Evolutionary conservation across 352 stramenopile genomes (phyloP).

Genomic region (Phytopythium aichiense): DNA sequence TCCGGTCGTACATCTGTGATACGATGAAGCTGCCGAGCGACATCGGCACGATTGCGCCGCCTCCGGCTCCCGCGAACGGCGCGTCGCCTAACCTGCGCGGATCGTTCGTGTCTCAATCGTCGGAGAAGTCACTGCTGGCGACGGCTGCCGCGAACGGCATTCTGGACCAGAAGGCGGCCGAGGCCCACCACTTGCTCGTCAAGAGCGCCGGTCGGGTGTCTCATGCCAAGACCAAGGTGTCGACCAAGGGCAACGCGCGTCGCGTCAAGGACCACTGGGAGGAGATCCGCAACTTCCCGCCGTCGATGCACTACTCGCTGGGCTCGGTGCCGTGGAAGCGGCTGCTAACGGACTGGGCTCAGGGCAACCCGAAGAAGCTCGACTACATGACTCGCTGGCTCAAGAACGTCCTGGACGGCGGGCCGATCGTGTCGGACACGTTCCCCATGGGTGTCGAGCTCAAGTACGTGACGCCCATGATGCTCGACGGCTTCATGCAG

Average conservation of each 20-base stretch:
- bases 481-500: conserved; percentile 89
- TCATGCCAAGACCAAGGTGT: conserved; percentile 67
- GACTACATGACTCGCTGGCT: conserved; percentile 89
- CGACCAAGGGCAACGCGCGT: conserved; percentile 69
- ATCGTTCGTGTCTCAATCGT: conserved; percentile 31
- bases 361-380: conserved; percentile 88
- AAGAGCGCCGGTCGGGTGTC: conserved; percentile 65
- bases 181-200: conserved; percentile 64
- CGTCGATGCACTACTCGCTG: conserved; percentile 78
- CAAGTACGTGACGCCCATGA: conserved; percentile 89
- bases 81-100: conserved; percentile 11
- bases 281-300: conserved; percentile 83
- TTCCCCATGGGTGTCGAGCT: conserved; percentile 88
- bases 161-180: conserved; percentile 47
- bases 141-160: conserved; percentile 29
- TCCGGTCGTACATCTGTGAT: conserved; percentile 77
- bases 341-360: conserved; percentile 80
- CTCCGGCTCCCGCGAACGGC: not conserved
- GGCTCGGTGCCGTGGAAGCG: conserved; percentile 86
- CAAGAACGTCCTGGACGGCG: conserved; percentile 85
- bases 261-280: conserved; percentile 88
- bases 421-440: conserved; percentile 79
- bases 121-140: conserved; percentile 35
- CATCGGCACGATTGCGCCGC: conserved; percentile 45
- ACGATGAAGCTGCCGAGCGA: conserved; percentile 69